Percentiles rank a stretch among this genome's conserved stretches.
These are phyloP conservation scores for Fusarium citri DNA, from an alignment of 2,329 filamentous ascomycete genomes.

Conservation along the genomic window DNA sequence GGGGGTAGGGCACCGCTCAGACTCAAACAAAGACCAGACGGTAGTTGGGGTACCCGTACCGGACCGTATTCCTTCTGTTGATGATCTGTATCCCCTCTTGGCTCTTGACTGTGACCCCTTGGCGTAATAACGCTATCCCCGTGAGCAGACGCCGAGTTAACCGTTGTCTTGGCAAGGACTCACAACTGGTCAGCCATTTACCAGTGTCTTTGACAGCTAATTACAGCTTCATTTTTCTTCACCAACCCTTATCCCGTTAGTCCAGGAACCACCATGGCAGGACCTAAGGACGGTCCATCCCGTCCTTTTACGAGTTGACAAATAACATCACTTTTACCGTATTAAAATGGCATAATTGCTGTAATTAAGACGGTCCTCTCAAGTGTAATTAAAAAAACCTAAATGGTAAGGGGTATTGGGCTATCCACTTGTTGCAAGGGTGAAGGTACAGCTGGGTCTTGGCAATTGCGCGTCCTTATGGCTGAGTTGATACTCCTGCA, in stretches of 20 bases:
- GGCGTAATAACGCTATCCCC: conserved; percentile 32
- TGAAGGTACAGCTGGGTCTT: background rate
- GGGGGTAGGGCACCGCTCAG: background rate
- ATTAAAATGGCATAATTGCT: background rate
- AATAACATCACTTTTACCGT: background rate
- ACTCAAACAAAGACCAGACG: background rate
- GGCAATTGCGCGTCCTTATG: conserved; percentile 39
- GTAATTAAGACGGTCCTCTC: background rate
- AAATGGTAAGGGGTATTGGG: conserved; percentile 18
- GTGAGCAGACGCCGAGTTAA: conserved; percentile 32
- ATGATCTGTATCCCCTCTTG: conserved; percentile 36
- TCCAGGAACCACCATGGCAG: background rate
- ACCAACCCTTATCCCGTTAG: background rate
- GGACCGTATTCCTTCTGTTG: background rate
- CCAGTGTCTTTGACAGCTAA: background rate
- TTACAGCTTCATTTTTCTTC: background rate
- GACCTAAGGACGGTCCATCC: background rate
- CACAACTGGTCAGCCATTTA: background rate
- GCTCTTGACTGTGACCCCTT: conserved; percentile 23
- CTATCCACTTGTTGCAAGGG: conserved; percentile 10
- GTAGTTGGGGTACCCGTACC: background rate
- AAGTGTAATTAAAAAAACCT: background rate
- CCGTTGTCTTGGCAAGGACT: conserved; percentile 30
- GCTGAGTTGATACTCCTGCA: conserved; percentile 30
- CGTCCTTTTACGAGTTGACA: background rate